Evolutionary conservation across 768 basidiomycete genomes (phyloP).

Genomic region (Boletus eberwhitei): DNA sequence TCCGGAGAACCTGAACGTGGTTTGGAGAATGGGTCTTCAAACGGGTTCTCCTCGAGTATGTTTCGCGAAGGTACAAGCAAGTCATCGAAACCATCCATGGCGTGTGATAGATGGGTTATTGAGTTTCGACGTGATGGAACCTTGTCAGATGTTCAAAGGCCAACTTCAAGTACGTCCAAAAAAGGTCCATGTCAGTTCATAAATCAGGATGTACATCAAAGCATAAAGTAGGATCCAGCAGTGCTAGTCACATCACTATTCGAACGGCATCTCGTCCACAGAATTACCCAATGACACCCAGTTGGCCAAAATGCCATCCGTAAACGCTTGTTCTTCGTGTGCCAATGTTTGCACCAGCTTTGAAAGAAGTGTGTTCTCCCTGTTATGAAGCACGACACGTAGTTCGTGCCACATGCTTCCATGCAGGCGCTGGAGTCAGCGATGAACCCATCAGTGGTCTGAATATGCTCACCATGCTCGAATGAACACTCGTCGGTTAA

Average conservation of each 20-base stretch:
- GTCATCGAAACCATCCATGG: slow-evolving; percentile 80
- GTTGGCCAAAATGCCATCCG: slow-evolving; percentile 58
- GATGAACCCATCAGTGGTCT: neutral
- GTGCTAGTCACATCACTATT: slow-evolving; percentile 40
- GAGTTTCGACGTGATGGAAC: neutral
- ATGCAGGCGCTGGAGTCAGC: slow-evolving; percentile 4
- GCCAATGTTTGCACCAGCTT: slow-evolving; percentile 71
- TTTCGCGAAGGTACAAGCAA: slow-evolving; percentile 58
- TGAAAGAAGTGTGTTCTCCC: slow-evolving; percentile 80
- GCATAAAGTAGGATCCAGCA: neutral
- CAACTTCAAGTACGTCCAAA: slow-evolving; percentile 1
- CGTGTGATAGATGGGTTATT: slow-evolving; percentile 1
- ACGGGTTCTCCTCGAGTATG: slow-evolving; percentile 71
- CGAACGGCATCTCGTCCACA: slow-evolving; percentile 82
- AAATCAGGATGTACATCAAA: slow-evolving; percentile 15
- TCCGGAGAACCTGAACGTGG: slow-evolving; percentile 64
- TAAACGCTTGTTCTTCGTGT: slow-evolving; percentile 67
- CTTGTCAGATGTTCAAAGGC: neutral
- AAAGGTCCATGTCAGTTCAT: slow-evolving; percentile 5
- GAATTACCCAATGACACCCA: slow-evolving; percentile 74
- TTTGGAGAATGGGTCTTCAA: slow-evolving; percentile 68
- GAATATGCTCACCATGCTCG: slow-evolving; percentile 64
- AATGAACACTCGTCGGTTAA: slow-evolving; percentile 82
- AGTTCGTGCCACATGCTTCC: slow-evolving; percentile 92
- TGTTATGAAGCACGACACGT: slow-evolving; percentile 87